Base-by-base conservation (phyloP, 352 stramenopile genomes). In the Pythium sukuiense region DNA sequence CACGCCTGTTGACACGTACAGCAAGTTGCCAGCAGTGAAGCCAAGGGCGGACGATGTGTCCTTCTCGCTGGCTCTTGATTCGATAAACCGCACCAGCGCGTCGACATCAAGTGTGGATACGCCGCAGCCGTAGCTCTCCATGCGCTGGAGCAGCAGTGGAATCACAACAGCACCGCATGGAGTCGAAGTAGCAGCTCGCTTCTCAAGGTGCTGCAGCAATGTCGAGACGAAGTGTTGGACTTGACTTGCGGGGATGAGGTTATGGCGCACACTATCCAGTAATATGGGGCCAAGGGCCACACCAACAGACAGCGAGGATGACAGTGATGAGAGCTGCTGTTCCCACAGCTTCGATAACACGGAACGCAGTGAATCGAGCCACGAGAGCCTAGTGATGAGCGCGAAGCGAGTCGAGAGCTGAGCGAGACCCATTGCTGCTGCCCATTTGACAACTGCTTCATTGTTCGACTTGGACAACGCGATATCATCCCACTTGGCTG, bases 331-430 rank as follows among this genome's bases (percentile, higher is more conserved):
- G 8, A 43, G 16, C 8, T 67, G 30, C 13, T 55, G 18, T 6
- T 37, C 8, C 61, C 61, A 67, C 18, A 67, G 26, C 3, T 45
- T 12, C n/a, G 16, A 11, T 1, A 90, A 61, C 45, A 85, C 13
- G 18, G n/a, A 35, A 46, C 56, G 76, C 24, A 88, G 11, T 49
- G 81, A 81, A 16, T 48, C 35, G 11, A 90, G 74, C 81, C 81
- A 90, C n/a, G 67, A 2, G 37, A 70, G 63, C 13, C 63, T 55
- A 48, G 45, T 18, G 9, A 54, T 37, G 18, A 26, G 13, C 4
- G 64, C 50, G 24, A 71, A 54, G 6, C 39, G 24, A 26, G 11
- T 13, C 3, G 57, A 24, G 20, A 71, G 29, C 45, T 55, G 55
- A 1, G 50, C 49, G 14, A 71, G 57, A 8, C 55, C 53, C 39